A percentile compares a stretch with the other conserved stretches of the same genome.
These are phyloP conservation scores for Podila minutissima DNA, from an alignment of 192 early-diverging fungal species.

Conservation along the genomic window DNA sequence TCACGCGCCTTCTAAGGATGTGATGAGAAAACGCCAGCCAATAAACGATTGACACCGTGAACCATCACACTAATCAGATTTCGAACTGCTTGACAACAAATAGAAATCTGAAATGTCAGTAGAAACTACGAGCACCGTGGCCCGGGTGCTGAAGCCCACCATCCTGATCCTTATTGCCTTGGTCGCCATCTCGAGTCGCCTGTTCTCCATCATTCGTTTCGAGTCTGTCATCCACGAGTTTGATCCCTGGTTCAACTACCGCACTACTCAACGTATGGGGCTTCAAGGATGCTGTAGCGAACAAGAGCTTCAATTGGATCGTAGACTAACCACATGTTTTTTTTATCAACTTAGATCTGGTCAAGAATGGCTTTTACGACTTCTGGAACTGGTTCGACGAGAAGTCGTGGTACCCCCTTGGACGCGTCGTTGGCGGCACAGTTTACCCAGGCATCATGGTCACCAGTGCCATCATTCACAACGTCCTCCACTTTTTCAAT, in stretches of 20 bases:
- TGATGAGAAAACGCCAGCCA: neutral
- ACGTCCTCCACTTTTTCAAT: constrained; percentile 91
- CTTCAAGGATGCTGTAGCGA: neutral
- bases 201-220: constrained; percentile 98
- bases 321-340: neutral
- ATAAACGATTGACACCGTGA: neutral
- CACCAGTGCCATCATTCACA: constrained; percentile 95
- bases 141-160: constrained; percentile 76
- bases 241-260: constrained; percentile 99
- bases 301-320: neutral
- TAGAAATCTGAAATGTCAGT: constrained; percentile 21
- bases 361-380: constrained; percentile 94
- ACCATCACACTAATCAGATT: neutral
- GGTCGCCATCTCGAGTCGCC: constrained; percentile 88
- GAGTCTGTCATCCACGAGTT: constrained; percentile 99
- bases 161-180: constrained; percentile 91
- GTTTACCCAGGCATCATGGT: constrained; percentile 99
- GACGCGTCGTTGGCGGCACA: constrained; percentile 98
- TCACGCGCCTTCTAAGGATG: neutral
- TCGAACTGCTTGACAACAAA: neutral
- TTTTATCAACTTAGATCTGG: constrained; percentile 65
- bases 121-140: constrained; percentile 42
- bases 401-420: constrained; percentile 97
- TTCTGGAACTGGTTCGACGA: constrained; percentile 99
- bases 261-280: constrained; percentile 78